Base-by-base conservation (phyloP, 768 basidiomycete species). In the Tremella yokohamensis region DNA sequence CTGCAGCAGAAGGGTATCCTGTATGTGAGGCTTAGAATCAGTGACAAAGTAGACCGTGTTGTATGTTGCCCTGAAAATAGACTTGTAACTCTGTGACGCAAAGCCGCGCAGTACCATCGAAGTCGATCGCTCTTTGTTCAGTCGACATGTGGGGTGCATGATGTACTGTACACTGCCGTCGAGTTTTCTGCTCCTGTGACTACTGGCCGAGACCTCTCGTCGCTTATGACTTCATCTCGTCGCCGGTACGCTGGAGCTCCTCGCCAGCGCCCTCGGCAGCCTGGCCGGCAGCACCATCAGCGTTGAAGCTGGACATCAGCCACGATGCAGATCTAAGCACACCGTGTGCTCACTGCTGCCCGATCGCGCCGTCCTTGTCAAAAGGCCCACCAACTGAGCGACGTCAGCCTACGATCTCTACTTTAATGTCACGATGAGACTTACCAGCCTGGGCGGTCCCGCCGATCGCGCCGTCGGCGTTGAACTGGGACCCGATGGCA, bases 311-410 rank as follows among this genome's bases (percentile, higher is more conserved):
- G 39, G 20, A 45, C 6, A 45, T 45, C 42, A 18, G 22, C 15
- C 42, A 45, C 42, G 15, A 45, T 6, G 42, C n/a, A 6, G 22
- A 6, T 45, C 42, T n/a, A 45, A 8, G 42, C n/a, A 45, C 22
- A 22, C 42, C 39, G 18, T 45, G 16, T 15, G 65, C 68, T 59
- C 47, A 70, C 69, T 70, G 37, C 49, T 64, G 68, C 40, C 69
- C 69, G 37, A 70, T 54, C 39, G 63, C 64, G 16, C 69, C 69
- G 8, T 70, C 56, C n/a, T 52, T 57, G 12, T 51, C 49, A 58
- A 70, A 70, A 13, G 69, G 66, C 37, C 69, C 69, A 8, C 69
- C 69, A 37, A 70, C 68, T 61, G 22, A 18, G 37, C 18, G 18
- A 8, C 20, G 25, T 49, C 9, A 61, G 47, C n/a, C 18, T 48